Evolutionary conservation across 2,329 filamentous ascomycete genomes (phyloP), one percentile per base, ranked within the genome.

Genomic region (Cercospora zeae-maydis): DNA sequence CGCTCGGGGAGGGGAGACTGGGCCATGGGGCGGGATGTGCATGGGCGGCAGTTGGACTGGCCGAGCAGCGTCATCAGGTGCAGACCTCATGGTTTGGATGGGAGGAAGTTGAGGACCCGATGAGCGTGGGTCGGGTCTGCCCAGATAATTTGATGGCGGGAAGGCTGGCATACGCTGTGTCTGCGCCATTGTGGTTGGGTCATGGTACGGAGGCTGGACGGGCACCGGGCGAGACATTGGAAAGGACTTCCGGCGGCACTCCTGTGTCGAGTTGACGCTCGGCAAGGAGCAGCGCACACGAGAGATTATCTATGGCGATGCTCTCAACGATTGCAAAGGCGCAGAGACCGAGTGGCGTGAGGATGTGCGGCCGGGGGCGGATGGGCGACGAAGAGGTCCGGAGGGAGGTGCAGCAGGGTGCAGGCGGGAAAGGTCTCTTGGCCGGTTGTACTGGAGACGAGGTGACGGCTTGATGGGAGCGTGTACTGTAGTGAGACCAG

Each of bases 131-230:
- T 71, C 71, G 39, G 76, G 73, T 63, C 75, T 75, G 62, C 75
- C 75, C 51, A 75, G 70, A 67, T 78, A 80, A 39, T 70, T 71
- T 37, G 77, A 74, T 51, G 75, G 71, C 31, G 77, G 76, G 57
- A 80, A 77, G 57, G 72, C 70, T 57, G 76, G 74, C 59, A 76
- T 73, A 61, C 76, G 78, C 66, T 80, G 79, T 61, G 76, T 78
- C 69, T 80, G 78, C 33, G 79, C 79, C 79, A 81, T 81, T 63
- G 73, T 73, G 73, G 73, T 62, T 61, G n/a, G 49, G 34, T 73
- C 68, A 69, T 68, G 67, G 66, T 72, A 74, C 62, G 75, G 74
- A 62, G 76, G 75, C 75, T 78, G 77, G 63, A 78, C 71, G 67
- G 77, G 76, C 72, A 78, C 72, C 66, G 76, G 73, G 30, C 70